Conservation (phyloP, 2,329 filamentous ascomycete genomes). For the Cadophora gregata region DNA sequence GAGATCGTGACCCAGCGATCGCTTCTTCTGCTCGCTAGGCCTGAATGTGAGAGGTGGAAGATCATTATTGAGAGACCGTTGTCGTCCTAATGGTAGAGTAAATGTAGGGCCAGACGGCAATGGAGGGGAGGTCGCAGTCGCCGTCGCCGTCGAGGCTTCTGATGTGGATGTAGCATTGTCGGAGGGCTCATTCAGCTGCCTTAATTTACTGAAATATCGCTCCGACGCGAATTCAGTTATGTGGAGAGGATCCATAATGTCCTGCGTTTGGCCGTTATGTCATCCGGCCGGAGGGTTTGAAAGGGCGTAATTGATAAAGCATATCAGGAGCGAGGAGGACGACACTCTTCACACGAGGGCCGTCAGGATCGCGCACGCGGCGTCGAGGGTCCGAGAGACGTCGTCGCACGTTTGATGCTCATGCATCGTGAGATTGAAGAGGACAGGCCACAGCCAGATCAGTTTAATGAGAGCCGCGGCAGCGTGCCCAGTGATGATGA, state of each 20-base stretch:
- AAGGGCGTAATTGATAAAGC: conserved; percentile 35
- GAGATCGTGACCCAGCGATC: conserved; percentile 44
- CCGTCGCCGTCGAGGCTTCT: conserved; percentile 36
- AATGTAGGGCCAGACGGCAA: conserved; percentile 34
- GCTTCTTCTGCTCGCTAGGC: conserved; percentile 44
- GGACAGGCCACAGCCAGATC: conserved; percentile 20
- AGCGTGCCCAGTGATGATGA: conserved; percentile 21
- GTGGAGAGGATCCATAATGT: conserved; percentile 64
- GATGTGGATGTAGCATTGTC: conserved; percentile 45
- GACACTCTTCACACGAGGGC: conserved; percentile 33
- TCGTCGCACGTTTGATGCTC: conserved; percentile 38
- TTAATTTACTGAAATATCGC: conserved; percentile 67
- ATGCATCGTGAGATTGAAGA: conserved; percentile 37
- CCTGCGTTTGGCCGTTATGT: conserved; percentile 41
- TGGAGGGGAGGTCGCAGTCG: conserved; percentile 15
- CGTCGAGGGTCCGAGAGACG: conserved; percentile 27
- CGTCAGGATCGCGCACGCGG: conserved; percentile 33
- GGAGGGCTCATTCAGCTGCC: conserved; percentile 55
- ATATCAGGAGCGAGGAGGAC: conserved; percentile 39
- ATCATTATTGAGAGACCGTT: conserved; percentile 35
- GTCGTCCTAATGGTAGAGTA: conserved; percentile 42
- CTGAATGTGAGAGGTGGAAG: conserved; percentile 32
- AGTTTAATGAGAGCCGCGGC: conserved; percentile 19
- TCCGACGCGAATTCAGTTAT: conserved; percentile 71
- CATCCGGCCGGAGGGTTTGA: conserved; percentile 41